These are phyloP conservation scores for Aspergillus pseudoglaucus DNA, from an alignment of 2,329 filamentous ascomycete genomes.

Conservation along the genomic window DNA sequence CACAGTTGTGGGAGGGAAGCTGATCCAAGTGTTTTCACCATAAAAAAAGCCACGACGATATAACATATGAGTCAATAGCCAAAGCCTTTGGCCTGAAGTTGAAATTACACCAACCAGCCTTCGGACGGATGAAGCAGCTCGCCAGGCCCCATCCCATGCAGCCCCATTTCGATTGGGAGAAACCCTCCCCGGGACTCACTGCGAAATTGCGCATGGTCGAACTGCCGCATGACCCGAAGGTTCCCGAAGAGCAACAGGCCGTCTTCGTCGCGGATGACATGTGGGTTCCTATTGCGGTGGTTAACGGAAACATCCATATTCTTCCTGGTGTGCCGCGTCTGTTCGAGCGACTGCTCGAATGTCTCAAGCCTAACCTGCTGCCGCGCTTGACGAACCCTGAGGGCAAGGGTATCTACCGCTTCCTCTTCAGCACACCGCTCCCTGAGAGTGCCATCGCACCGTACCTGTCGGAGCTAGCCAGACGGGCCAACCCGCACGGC, in stretches of 20 bases:
- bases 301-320: constrained; percentile 91
- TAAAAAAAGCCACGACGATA: constrained; percentile 78
- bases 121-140: constrained; percentile 74
- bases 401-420: constrained; percentile 69
- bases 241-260: constrained; percentile 63
- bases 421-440: constrained; percentile 81
- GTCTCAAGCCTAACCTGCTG: constrained; percentile 63
- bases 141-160: constrained; percentile 67
- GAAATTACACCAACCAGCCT: constrained; percentile 68
- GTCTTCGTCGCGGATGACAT: constrained; percentile 73
- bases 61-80: constrained; percentile 90
- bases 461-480: constrained; percentile 74
- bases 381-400: constrained; percentile 72
- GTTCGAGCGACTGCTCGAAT: constrained; percentile 72
- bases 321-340: constrained; percentile 81
- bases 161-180: constrained; percentile 76
- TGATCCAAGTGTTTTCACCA: background rate
- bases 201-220: constrained; percentile 89
- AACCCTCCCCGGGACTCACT: constrained; percentile 66
- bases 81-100: constrained; percentile 77
- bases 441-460: constrained; percentile 78
- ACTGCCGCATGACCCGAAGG: constrained; percentile 66
- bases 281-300: constrained; percentile 84
- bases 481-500: constrained; percentile 63
- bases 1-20: background rate